Conservation (phyloP, 2,329 filamentous ascomycete genomes). For the Monilinia aucupariae region DNA sequence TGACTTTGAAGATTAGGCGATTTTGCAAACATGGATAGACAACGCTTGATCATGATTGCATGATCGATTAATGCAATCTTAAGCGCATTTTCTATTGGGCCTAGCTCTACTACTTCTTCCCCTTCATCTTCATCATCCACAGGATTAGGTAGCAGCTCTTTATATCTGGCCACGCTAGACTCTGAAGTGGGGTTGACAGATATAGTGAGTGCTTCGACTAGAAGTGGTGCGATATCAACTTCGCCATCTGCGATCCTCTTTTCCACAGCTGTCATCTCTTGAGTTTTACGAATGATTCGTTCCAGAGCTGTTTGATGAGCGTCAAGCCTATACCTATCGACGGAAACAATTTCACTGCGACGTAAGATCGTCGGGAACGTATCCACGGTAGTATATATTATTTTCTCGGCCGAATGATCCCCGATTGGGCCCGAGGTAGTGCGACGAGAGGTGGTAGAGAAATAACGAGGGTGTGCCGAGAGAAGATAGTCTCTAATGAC, state of each 20-base stretch:
- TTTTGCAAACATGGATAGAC: slow-evolving; percentile 62
- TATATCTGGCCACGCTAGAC: slow-evolving; percentile 74
- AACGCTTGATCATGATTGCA: slow-evolving; percentile 79
- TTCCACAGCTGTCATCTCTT: slow-evolving; percentile 73
- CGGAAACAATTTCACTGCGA: slow-evolving; percentile 74
- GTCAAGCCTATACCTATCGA: slow-evolving; percentile 56
- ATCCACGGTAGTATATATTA: slow-evolving; percentile 76
- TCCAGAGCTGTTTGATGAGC: slow-evolving; percentile 86
- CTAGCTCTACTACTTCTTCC: slow-evolving; percentile 45
- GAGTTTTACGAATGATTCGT: slow-evolving; percentile 82
- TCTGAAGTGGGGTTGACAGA: slow-evolving; percentile 70
- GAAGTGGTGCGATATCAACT: slow-evolving; percentile 58
- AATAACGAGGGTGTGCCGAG: slow-evolving; percentile 68
- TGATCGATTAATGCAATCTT: slow-evolving; percentile 85
- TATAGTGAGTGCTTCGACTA: slow-evolving; percentile 71
- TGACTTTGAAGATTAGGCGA: slow-evolving; percentile 51
- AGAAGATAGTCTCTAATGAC: slow-evolving; percentile 83
- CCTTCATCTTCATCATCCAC: slow-evolving; percentile 37
- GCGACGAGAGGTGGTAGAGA: slow-evolving; percentile 70
- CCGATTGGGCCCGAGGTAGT: slow-evolving; percentile 62
- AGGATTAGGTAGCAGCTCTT: slow-evolving; percentile 60
- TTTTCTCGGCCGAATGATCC: slow-evolving; percentile 77
- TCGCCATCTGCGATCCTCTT: slow-evolving; percentile 69
- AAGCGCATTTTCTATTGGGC: slow-evolving; percentile 68
- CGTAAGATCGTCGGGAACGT: slow-evolving; percentile 86